Base-by-base conservation (phyloP, 208 protist species). In the Herpetomonas samuelpessoai region DNA sequence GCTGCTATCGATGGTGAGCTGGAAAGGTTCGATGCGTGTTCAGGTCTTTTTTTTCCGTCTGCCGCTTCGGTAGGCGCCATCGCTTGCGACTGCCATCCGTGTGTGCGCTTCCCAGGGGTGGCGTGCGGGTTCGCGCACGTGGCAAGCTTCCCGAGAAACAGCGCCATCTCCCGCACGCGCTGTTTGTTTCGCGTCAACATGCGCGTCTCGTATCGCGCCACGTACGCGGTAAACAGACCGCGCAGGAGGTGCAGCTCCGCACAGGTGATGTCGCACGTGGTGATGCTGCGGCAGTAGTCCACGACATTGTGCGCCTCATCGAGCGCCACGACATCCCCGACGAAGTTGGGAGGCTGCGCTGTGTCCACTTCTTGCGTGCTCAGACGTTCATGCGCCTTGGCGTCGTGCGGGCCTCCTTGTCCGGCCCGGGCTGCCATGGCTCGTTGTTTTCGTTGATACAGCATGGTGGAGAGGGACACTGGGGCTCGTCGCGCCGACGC, bases 251-350 rank as follows among this genome's bases (percentile, higher is more conserved):
- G 45, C 24, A 96, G 26, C 27, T 95, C 81, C 16, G 46, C 19
- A 0, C 55, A 19, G 1, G 66, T 60, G 19, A 98, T 41, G 2
- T 44, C n/a, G 21, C 81, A 65, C 7, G 76, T 76, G 55, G 95
- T 93, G n/a, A 73, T 68, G n/a, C 63, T 55, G 56, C 91, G 93
- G 67, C 97, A 96, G 49, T 86, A 79, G 56, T 98, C 95, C 26
- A 93, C 79, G 16, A 99, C 64, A 76, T 99, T 98, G 79, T 99
- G 97, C 35, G 94, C 95, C 63, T 99, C 97, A 68, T 99, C 97
- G 26, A 99, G 79, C 2, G 98, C 76, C 19, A 99, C 67, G 1
- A 98, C 66, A 45, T 88, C 76, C 28, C 81, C 81, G n/a, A 57
- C 58, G 38, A 98, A 74, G 56, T 71, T 68, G n/a, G 84, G 76